Evolutionary conservation across 805 yeast genomes (phyloP), one percentile per base, ranked within the genome.

Genomic region (Cyberlindnera euphorbiiphila): DNA sequence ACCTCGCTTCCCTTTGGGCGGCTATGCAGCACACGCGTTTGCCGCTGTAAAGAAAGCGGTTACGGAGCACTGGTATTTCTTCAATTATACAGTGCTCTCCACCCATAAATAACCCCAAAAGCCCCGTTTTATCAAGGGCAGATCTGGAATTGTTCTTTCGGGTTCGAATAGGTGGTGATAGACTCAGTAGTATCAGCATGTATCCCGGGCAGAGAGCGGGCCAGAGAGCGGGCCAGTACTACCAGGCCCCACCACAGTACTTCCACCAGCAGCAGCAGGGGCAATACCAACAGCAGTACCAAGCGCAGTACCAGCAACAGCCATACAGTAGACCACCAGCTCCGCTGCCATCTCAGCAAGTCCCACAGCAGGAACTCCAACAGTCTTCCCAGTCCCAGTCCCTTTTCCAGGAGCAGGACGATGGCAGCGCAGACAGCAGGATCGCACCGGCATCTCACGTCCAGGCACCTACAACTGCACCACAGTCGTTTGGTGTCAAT

Each of bases 341-440:
- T 18, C 44, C 37, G 14, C 38, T 47, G 23, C 45, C 43, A 34
- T 41, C 47, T 1, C 42, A 38, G 6, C 36, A 38, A 9, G 25
- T 42, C 9, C 24, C 56, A 29, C 36, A 41, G 15, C 15, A 32
- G 12, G 26, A 34, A 26, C 29, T 43, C 28, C 46, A 41, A 25
- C 39, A 46, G 14, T 18, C 31, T 20, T 48, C 48, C 9, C 42
- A 48, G 12, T 42, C 56, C 9, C 50, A 50, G 32, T 36, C 43
- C 4, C 12, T 34, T 22, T 41, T 24, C 34, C 47, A 36, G 13
- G 31, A 37, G 25, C 32, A 34, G 29, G 36, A 42, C 30, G 29
- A 34, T 19, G 39, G 36, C 18, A 4, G 25, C 11, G 34, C 28
- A 3, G 35, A 29, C 7, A 16, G n/a, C n/a, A n/a, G n/a, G n/a